Evolutionary conservation across 2,329 filamentous ascomycete species (phyloP).

Genomic region (Penicillium sp.): DNA sequence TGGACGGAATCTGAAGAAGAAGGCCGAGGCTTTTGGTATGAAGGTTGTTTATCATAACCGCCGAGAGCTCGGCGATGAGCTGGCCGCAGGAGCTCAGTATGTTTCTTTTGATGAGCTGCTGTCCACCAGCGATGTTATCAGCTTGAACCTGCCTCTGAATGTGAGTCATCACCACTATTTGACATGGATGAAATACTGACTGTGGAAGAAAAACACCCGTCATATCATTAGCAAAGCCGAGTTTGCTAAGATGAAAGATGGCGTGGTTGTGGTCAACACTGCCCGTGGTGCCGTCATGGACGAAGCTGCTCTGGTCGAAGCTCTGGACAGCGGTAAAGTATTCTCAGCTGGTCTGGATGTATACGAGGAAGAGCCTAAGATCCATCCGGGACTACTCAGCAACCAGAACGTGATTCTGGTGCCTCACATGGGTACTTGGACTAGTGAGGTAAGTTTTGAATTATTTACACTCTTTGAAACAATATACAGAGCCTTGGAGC

Average conservation of each 20-base stretch:
- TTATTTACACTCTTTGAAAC: neutral
- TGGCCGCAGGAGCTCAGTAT: constrained; percentile 43
- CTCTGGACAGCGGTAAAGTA: constrained; percentile 70
- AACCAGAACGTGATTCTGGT: constrained; percentile 74
- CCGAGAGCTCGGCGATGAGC: constrained; percentile 57
- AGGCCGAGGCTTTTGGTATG: constrained; percentile 77
- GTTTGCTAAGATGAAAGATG: constrained; percentile 75
- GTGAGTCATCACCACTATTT: constrained; percentile 51
- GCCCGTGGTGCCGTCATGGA: constrained; percentile 81
- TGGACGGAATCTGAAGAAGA: constrained; percentile 72
- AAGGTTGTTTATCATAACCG: constrained; percentile 74
- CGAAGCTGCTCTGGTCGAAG: constrained; percentile 74
- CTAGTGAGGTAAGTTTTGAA: constrained; percentile 55
- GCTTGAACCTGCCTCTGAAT: constrained; percentile 78
- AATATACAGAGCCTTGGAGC: neutral
- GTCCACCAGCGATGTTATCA: constrained; percentile 71
- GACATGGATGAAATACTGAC: neutral
- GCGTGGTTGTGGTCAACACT: constrained; percentile 78
- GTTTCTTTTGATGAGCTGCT: constrained; percentile 73
- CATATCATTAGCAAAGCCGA: constrained; percentile 73
- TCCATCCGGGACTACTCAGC: constrained; percentile 70
- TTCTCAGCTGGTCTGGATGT: constrained; percentile 75
- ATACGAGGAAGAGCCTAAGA: constrained; percentile 75
- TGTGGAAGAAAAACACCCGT: constrained; percentile 60
- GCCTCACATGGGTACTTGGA: constrained; percentile 86